Evolutionary conservation across 2,329 filamentous ascomycete genomes (phyloP), one percentile per base, ranked within the genome.

Genomic region (Myriosclerotinia scirpicola): DNA sequence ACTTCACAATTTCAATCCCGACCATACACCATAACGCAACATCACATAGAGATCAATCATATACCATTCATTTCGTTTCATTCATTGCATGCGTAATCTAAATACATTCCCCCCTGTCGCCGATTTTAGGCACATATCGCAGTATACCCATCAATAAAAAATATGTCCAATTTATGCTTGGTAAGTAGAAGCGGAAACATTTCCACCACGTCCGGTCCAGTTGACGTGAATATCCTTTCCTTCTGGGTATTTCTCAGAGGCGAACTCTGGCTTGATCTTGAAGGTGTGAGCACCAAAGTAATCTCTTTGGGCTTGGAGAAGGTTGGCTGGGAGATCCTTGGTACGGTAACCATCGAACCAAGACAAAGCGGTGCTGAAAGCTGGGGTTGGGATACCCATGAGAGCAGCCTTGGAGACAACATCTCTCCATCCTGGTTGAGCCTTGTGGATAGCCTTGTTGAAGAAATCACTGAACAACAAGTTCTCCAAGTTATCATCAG

Each of bases 291-390:
- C 91, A 80, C 95, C 95, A 79, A 99, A 99, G 91, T 98, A 99
- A 81, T 99, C 95, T 85, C 95, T 91, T 87, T 99, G 95, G 67
- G 94, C 95, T 85, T 99, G 95, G 77, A 99, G 88, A 71, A 99
- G 86, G 87, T 98, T 99, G 85, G 95, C 95, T 69, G 95, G 95
- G 74, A 99, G 88, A 80, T 98, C 89, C 86, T 94, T 92, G 80
- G 94, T 93, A 80, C 95, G 91, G 88, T 98, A 97, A 72, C 95
- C 95, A 80, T 99, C 95, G 83, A 96, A 99, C 92, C 96, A 99
- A 78, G 91, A 93, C 76, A 99, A 88, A 60, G 95, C 95, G 69
- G 95, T 98, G 79, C 90, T 93, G 89, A 99, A 99, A 76, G 92
- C 92, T 53, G 95, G 95, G 66, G 92, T 95, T 73, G 95, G 95